Conservation (phyloP, 768 basidiomycete genomes). For the Cyathus striatus region DNA sequence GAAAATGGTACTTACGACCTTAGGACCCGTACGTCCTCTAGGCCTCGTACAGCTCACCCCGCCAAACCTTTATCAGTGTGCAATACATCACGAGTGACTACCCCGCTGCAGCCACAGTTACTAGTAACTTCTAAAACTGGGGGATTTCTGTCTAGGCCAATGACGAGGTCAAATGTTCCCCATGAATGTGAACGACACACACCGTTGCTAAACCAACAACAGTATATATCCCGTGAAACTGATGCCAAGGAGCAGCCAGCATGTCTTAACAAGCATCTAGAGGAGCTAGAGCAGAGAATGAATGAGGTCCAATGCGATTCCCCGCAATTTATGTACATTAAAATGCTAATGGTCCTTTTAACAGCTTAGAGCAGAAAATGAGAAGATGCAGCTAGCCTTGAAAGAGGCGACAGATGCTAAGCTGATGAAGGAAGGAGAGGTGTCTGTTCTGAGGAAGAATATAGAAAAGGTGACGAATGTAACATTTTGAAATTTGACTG, state of each 20-base stretch:
- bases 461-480: constrained; percentile 55
- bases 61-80: too few species aligned
- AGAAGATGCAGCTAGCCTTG: constrained; percentile 36
- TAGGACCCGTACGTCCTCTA: constrained; percentile 13
- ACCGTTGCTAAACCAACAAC: too few species aligned
- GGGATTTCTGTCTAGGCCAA: too few species aligned
- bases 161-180: too few species aligned
- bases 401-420: constrained; percentile 45
- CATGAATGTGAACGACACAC: too few species aligned
- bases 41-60: constrained; percentile 3
- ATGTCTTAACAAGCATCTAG: not conserved
- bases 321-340: too few species aligned
- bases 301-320: too few species aligned
- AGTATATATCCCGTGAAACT: too few species aligned
- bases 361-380: constrained; percentile 50
- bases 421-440: constrained; percentile 66
- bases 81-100: too few species aligned
- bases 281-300: not conserved
- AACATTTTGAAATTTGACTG: not conserved
- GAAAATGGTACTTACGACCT: constrained; percentile 54
- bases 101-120: too few species aligned
- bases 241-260: too few species aligned
- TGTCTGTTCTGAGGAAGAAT: constrained; percentile 56
- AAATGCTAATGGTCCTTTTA: constrained; percentile 10
- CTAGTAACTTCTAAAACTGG: too few species aligned